Conservation (phyloP, 2,329 filamentous ascomycete genomes). For the Microdochium nivale region DNA sequence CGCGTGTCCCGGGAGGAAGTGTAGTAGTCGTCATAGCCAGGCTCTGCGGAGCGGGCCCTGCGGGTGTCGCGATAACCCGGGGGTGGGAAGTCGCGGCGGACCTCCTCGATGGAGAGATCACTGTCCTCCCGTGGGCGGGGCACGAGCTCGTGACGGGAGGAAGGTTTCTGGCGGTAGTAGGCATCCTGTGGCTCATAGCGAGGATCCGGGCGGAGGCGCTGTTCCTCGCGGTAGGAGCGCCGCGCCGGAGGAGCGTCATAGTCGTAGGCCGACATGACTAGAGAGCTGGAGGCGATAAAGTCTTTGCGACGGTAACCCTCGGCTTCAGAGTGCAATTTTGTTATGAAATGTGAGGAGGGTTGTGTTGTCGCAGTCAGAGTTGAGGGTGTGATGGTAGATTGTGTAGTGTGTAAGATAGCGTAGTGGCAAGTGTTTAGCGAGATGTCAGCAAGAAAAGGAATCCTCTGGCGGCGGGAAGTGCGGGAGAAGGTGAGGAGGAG, state of each 20-base stretch:
- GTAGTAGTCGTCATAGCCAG: slow-evolving; percentile 51
- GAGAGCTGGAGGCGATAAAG: background rate
- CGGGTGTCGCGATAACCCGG: slow-evolving; percentile 48
- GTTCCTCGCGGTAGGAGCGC: slow-evolving; percentile 46
- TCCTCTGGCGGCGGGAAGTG: background rate
- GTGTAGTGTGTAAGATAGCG: no score
- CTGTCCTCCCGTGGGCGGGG: slow-evolving; percentile 62
- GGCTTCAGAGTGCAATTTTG: no score
- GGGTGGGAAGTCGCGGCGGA: slow-evolving; percentile 76
- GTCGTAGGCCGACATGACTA: slow-evolving; percentile 42
- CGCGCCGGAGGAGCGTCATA: slow-evolving; percentile 36
- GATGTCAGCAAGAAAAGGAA: background rate
- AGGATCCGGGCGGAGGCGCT: slow-evolving; percentile 40
- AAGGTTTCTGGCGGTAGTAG: slow-evolving; percentile 33
- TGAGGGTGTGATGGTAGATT: no score
- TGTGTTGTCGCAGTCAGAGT: no score
- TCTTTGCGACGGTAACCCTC: background rate
- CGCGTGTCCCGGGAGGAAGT: slow-evolving; percentile 33
- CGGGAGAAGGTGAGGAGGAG: background rate
- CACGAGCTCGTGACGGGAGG: slow-evolving; percentile 40
- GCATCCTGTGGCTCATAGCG: slow-evolving; percentile 46
- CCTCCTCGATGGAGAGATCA: slow-evolving; percentile 69
- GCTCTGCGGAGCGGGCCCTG: slow-evolving; percentile 57
- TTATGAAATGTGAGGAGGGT: no score
- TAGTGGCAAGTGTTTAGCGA: no score